phyloP scores from a whole-genome alignment of 805 yeast species.

The Candida jianshihensis region DNA sequence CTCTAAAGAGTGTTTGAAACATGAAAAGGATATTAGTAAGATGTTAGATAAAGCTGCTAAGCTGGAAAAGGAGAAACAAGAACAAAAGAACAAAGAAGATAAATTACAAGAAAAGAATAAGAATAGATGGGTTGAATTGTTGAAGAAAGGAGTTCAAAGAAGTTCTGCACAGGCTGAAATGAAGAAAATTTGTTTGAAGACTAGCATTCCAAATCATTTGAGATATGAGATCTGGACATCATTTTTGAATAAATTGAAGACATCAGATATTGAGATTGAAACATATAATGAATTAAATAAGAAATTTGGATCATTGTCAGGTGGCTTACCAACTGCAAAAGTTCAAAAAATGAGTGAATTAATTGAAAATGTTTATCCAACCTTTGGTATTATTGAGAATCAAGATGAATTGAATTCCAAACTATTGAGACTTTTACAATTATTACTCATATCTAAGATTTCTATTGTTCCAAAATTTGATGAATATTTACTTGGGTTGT shows the following conservation, averaged over 20 bases:
- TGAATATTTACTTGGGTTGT: slow-evolving; percentile 23
- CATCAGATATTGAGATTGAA: slow-evolving; percentile 22
- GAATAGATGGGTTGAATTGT: slow-evolving; percentile 18
- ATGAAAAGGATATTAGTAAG: slow-evolving; percentile 44
- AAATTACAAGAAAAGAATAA: slow-evolving; percentile 10
- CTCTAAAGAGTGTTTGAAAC: slow-evolving; percentile 44
- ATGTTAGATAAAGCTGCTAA: slow-evolving; percentile 25
- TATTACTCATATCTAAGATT: slow-evolving; percentile 28
- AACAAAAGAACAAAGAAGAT: not conserved
- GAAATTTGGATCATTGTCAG: slow-evolving; percentile 21
- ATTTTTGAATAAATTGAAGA: slow-evolving; percentile 4
- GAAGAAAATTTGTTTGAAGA: slow-evolving; percentile 17
- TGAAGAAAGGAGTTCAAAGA: slow-evolving; percentile 8
- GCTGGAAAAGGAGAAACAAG: slow-evolving; percentile 10
- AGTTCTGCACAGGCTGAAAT: slow-evolving; percentile 12
- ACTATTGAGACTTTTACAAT: slow-evolving; percentile 23
- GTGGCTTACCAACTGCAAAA: slow-evolving; percentile 25
- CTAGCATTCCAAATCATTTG: slow-evolving; percentile 17
- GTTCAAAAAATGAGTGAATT: slow-evolving; percentile 21
- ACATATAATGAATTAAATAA: slow-evolving; percentile 30
- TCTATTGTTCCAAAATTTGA: slow-evolving; percentile 29
- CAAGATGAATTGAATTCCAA: slow-evolving; percentile 11
- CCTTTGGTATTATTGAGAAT: slow-evolving; percentile 2
- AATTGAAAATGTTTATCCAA: slow-evolving; percentile 5
- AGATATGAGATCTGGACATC: slow-evolving; percentile 17